Evolutionary conservation across 2,329 filamentous ascomycete species (phyloP), one percentile per base, ranked within the genome.

Genomic region (Aspergillus niger): DNA sequence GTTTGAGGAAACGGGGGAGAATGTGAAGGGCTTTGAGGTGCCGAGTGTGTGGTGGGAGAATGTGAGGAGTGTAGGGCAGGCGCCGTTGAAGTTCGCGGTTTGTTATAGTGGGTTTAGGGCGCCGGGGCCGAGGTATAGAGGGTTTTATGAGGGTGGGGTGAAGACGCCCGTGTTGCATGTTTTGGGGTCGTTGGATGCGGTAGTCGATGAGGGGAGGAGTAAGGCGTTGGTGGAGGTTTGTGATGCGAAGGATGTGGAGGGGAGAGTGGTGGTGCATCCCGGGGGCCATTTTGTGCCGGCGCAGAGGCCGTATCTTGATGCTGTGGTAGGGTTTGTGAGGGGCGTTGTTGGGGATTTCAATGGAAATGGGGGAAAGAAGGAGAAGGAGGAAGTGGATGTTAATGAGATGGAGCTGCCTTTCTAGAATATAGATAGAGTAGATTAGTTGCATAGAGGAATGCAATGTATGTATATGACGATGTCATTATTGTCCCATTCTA

Each of bases 271-370:
- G 55, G 86, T 89, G 68, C 92, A 96, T 76, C 93, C 94, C 1
- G 94, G 94, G 7, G 93, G 93, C 0, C 94, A 98, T 75, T 92
- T 96, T 71, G 85, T 97, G 70, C 94, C 94, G 0, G 87, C 92
- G 61, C 86, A 89, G 67, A 91, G 90, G 79, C 89, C 92, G 67
- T 95, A 90, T 84, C 86, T 89, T 20, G 88, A 89, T 81, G 89
- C 89, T 32, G 77, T 96, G 65, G 87, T 89, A 4, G 86, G 83
- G 0, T 96, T 93, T 72, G 86, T 95, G 51, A 82, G 80, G 67
- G 82, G 84, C 63, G 76, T 77, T 50, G 64, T 86, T 65, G 79
- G 81, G 53, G 75, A 70, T 32, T 62, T 63, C 11, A 52, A 70
- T 32, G 62, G 63, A 13, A 50, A 73, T 30, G 62, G 63, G 15